Evolutionary conservation across 768 basidiomycete species (phyloP).

Genomic region (Glaciozyma antarctica): DNA sequence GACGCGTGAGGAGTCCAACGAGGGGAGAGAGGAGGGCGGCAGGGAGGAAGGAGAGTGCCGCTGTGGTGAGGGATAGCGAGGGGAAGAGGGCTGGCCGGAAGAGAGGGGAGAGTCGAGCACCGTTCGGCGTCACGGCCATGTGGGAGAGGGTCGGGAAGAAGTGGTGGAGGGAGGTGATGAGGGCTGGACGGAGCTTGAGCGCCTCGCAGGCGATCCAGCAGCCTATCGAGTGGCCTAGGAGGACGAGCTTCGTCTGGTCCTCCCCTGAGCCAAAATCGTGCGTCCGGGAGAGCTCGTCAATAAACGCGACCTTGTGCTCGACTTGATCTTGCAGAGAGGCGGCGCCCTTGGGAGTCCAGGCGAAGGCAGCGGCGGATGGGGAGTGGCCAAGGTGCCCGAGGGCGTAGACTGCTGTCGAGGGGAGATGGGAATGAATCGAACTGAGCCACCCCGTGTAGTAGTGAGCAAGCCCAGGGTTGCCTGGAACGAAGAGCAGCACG

Average conservation of each 20-base stretch:
- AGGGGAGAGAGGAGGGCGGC: constrained; percentile 1
- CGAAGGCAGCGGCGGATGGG: constrained; percentile 42
- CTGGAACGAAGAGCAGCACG: constrained; percentile 33
- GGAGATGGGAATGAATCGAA: constrained; percentile 42
- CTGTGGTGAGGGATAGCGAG: constrained; percentile 17
- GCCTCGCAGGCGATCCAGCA: constrained; percentile 60
- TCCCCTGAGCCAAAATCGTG: neutral
- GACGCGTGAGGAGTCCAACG: constrained; percentile 14
- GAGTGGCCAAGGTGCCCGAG: constrained; percentile 52
- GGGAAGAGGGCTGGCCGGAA: constrained; percentile 17
- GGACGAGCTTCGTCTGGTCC: constrained; percentile 41
- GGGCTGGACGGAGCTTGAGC: constrained; percentile 15
- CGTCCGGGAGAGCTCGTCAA: constrained; percentile 43
- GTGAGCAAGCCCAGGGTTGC: constrained; percentile 54
- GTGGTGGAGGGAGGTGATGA: constrained; percentile 47
- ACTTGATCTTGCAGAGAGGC: constrained; percentile 49
- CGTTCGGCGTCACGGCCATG: constrained; percentile 59
- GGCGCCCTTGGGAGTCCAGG: constrained; percentile 40
- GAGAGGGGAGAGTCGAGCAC: constrained; percentile 45
- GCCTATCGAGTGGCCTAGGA: constrained; percentile 64
- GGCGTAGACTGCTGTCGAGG: constrained; percentile 34
- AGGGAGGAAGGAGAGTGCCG: constrained; percentile 19
- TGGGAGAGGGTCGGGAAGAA: constrained; percentile 63
- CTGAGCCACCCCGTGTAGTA: constrained; percentile 62
- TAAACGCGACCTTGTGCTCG: constrained; percentile 49